Conservation (phyloP, 1,284 basidiomycete genomes). For the Hemileia vastatrix region DNA sequence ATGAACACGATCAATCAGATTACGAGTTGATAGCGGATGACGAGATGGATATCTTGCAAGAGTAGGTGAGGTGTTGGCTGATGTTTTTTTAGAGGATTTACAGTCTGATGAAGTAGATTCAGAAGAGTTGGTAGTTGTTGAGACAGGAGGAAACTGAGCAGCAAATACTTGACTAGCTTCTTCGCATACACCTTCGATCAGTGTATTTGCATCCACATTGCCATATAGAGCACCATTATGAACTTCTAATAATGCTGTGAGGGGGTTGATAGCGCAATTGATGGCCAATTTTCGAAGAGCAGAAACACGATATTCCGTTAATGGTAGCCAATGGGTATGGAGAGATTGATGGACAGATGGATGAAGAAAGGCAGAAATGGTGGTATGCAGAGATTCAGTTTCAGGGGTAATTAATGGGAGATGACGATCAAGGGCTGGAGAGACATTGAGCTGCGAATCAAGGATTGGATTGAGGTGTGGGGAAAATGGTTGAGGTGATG, state of each 20-base stretch:
- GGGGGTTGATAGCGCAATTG: slow-evolving; percentile 75
- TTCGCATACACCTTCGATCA: slow-evolving; percentile 28
- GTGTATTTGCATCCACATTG: slow-evolving; percentile 28
- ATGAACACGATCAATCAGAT: slow-evolving; percentile 49
- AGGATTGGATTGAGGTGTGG: slow-evolving; percentile 32
- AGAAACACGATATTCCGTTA: slow-evolving; percentile 59
- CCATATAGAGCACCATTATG: slow-evolving; percentile 60
- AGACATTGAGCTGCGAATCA: slow-evolving; percentile 29
- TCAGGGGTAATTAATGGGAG: slow-evolving; percentile 44
- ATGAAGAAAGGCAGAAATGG: slow-evolving; percentile 61
- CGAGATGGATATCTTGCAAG: slow-evolving; percentile 17
- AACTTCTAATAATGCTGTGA: slow-evolving; percentile 72
- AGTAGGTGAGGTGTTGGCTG: slow-evolving; percentile 18
- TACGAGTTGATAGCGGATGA: slow-evolving; percentile 33
- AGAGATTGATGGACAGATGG: slow-evolving; percentile 44
- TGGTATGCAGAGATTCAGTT: slow-evolving; percentile 54
- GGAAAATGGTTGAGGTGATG: slow-evolving; percentile 12
- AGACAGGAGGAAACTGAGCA: slow-evolving; percentile 19
- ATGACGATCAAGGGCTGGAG: slow-evolving; percentile 52
- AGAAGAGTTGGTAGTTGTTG: slow-evolving; percentile 10
- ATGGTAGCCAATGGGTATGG: slow-evolving; percentile 55
- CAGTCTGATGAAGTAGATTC: slow-evolving; percentile 30
- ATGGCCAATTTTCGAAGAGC: slow-evolving; percentile 75
- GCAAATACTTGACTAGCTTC: slow-evolving; percentile 36
- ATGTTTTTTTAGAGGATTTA: slow-evolving; percentile 22